phyloP scores from a whole-genome alignment of 768 basidiomycete genomes.

The Flagelloscypha sp. region DNA sequence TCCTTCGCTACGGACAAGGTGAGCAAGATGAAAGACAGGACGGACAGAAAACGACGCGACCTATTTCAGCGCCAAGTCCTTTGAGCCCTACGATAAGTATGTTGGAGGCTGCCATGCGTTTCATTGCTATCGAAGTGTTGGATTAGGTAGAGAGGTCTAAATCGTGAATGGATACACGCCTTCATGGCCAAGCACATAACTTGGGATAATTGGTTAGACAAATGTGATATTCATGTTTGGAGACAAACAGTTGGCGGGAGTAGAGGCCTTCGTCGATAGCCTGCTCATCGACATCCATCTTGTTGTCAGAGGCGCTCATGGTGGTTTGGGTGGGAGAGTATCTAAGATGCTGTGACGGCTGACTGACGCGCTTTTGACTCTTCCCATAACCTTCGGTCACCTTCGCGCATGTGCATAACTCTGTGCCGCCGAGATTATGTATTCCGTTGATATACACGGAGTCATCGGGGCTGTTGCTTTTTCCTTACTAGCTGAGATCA shows the following conservation, averaged over 20 bases:
- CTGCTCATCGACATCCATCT: constrained; percentile 82
- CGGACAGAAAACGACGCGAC: constrained; percentile 28
- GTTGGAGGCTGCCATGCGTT: constrained; percentile 95
- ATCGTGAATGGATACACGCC: too few relatives aligned
- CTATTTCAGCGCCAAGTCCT: constrained; percentile 94
- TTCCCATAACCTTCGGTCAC: too few relatives aligned
- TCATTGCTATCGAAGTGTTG: constrained; percentile 73
- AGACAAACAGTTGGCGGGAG: constrained; percentile 81
- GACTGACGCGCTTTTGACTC: too few relatives aligned
- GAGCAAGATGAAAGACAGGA: constrained; percentile 6
- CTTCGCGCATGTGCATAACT: too few relatives aligned
- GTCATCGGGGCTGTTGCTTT: too few relatives aligned
- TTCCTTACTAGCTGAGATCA: too few relatives aligned
- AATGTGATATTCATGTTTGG: constrained; percentile 7
- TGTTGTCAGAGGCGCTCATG: too few relatives aligned
- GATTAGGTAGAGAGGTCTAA: constrained; percentile 9
- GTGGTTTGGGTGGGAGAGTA: too few relatives aligned
- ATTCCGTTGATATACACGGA: too few relatives aligned
- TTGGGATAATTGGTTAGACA: constrained; percentile 20
- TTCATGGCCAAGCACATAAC: constrained; percentile 96
- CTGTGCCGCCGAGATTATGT: too few relatives aligned
- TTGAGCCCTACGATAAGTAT: constrained; percentile 88
- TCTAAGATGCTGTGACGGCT: too few relatives aligned
- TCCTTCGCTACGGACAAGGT: constrained; percentile 68
- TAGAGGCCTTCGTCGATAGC: constrained; percentile 91